These are phyloP conservation scores for Podospora anserina DNA, from an alignment of 495 filamentous ascomycete genomes.

Conservation along the genomic window DNA sequence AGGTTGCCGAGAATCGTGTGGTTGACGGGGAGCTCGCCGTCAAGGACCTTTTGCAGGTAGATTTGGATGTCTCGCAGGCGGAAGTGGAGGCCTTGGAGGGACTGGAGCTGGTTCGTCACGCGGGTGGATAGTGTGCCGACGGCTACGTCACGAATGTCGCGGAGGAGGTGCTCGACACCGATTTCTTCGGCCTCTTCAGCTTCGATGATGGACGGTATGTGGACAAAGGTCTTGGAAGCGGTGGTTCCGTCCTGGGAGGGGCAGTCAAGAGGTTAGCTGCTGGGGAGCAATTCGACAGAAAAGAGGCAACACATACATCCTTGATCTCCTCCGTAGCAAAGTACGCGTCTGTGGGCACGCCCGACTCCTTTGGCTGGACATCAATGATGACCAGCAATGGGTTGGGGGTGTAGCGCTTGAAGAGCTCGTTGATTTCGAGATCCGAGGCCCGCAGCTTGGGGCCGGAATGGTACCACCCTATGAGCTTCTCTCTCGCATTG, in stretches of 20 bases:
- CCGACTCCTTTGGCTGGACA: conserved; percentile 96
- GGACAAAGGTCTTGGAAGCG: conserved; percentile 94
- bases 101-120: conserved; percentile 96
- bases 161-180: conserved; percentile 94
- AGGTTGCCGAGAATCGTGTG: conserved; percentile 96
- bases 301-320: conserved; percentile 66
- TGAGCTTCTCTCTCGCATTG: conserved; percentile 97
- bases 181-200: conserved; percentile 99
- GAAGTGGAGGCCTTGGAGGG: conserved; percentile 91
- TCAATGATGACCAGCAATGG: conserved; percentile 96
- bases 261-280: not conserved
- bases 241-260: conserved; percentile 84
- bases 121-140: conserved; percentile 97
- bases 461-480: conserved; percentile 99
- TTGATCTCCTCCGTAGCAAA: conserved; percentile 99
- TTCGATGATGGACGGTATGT: conserved; percentile 98
- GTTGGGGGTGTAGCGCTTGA: conserved; percentile 98
- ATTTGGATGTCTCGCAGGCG: conserved; percentile 91
- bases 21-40: conserved; percentile 89
- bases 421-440: conserved; percentile 98
- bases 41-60: conserved; percentile 94
- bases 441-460: conserved; percentile 96
- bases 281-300: not conserved
- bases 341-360: conserved; percentile 97
- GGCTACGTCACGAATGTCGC: conserved; percentile 96